phyloP scores from a whole-genome alignment of 2,329 filamentous ascomycete species.

The Colletotrichum godetiae region DNA sequence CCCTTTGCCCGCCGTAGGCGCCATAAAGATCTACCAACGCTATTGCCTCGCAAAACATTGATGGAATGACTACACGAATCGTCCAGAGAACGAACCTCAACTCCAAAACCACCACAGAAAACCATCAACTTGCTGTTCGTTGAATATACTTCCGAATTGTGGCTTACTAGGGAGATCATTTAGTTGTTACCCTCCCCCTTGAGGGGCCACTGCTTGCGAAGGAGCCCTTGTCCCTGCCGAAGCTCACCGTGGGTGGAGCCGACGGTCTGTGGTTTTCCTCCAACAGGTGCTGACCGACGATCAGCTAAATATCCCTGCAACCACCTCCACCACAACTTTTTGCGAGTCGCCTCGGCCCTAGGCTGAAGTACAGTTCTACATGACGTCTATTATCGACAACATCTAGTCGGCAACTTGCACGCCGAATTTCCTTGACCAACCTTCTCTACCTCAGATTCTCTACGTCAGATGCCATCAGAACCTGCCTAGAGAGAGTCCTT shows the following conservation, averaged over 20 bases:
- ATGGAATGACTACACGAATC: background rate
- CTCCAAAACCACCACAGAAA: background rate
- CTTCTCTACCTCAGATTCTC: background rate
- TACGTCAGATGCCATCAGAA: background rate
- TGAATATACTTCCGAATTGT: background rate
- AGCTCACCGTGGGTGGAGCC: conserved; percentile 13
- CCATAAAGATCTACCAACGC: background rate
- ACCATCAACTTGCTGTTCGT: background rate
- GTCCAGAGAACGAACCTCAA: background rate
- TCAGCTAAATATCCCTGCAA: conserved; percentile 18
- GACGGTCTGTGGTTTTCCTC: background rate
- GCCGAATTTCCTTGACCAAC: background rate
- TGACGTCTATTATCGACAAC: background rate
- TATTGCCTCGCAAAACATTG: background rate
- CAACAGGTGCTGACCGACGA: conserved; percentile 13
- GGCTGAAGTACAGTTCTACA: background rate
- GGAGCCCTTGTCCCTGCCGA: conserved; percentile 4
- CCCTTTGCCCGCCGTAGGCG: background rate
- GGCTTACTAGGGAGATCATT: conserved; percentile 3
- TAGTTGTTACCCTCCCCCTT: background rate
- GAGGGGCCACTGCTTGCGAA: background rate
- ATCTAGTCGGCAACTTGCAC: background rate
- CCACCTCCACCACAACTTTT: background rate
- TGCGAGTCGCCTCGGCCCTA: background rate
- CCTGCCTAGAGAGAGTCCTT: background rate